These are phyloP conservation scores for Fusarium siculi DNA, from an alignment of 2,329 filamentous ascomycete species.

Conservation along the genomic window DNA sequence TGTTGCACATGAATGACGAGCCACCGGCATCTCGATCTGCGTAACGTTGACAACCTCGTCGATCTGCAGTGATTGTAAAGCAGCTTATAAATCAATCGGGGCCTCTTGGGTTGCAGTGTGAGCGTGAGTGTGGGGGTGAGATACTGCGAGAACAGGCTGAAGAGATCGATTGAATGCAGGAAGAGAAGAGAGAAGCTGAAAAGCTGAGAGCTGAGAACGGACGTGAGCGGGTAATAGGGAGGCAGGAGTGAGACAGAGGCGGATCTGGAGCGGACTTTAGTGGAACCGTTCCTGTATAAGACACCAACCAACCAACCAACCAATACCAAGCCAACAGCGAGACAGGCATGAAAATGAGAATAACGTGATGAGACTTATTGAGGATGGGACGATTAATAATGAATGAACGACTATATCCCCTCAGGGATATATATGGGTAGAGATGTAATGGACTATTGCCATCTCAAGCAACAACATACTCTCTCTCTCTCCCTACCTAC, in stretches of 20 bases:
- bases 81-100: neutral
- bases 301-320: neutral
- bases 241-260: neutral
- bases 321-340: neutral
- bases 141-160: neutral
- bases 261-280: slow-evolving; percentile 2
- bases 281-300: neutral
- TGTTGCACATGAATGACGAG: slow-evolving; percentile 1
- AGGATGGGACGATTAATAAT: neutral
- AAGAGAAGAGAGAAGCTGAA: neutral
- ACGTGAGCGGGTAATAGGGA: neutral
- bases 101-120: neutral
- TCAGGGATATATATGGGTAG: neutral
- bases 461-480: neutral
- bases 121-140: neutral
- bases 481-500: neutral
- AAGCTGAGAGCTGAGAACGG: neutral
- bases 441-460: neutral
- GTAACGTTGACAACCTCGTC: neutral
- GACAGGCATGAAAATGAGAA: neutral
- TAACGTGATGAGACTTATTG: neutral
- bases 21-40: neutral
- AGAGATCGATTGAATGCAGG: neutral
- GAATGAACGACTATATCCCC: accelerated
- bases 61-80: neutral